phyloP scores from a whole-genome alignment of 1,284 basidiomycete genomes.

The Phellinidium pouzarii region DNA sequence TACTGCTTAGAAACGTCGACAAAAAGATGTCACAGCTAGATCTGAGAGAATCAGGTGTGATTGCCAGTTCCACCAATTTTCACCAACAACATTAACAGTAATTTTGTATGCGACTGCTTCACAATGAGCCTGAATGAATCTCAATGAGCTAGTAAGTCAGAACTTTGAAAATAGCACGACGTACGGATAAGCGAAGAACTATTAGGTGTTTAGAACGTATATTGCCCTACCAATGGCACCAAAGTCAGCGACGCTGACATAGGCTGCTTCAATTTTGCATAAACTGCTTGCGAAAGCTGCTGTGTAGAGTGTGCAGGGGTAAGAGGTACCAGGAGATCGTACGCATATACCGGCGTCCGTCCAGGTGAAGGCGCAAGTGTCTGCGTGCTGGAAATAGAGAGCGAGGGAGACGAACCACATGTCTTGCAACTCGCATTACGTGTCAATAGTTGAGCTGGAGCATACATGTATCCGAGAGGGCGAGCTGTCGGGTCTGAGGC shows the following conservation, averaged over 20 bases:
- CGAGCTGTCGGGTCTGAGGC: not conserved
- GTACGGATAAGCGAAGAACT: not conserved
- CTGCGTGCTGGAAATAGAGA: not conserved
- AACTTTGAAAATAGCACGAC: no score
- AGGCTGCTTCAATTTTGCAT: not conserved
- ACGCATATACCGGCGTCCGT: not conserved
- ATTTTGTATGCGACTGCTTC: no score
- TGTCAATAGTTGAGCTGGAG: not conserved
- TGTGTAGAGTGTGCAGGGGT: not conserved
- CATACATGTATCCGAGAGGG: slow-evolving; percentile 15
- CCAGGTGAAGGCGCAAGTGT: not conserved
- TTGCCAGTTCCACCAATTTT: no score
- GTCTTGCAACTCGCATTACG: slow-evolving; percentile 9
- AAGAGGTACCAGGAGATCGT: slow-evolving; percentile 2
- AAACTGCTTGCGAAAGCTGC: not conserved
- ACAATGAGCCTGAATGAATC: no score
- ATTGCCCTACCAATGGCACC: not conserved
- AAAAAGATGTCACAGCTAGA: no score
- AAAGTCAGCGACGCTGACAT: not conserved
- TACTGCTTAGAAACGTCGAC: no score
- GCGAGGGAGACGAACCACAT: slow-evolving; percentile 3
- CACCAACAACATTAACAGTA: no score
- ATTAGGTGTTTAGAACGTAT: not conserved
- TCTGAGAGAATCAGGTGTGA: no score
- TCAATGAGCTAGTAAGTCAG: no score